Base-by-base conservation (phyloP, 1,284 basidiomycete species). In the Boletus holoroseus region DNA sequence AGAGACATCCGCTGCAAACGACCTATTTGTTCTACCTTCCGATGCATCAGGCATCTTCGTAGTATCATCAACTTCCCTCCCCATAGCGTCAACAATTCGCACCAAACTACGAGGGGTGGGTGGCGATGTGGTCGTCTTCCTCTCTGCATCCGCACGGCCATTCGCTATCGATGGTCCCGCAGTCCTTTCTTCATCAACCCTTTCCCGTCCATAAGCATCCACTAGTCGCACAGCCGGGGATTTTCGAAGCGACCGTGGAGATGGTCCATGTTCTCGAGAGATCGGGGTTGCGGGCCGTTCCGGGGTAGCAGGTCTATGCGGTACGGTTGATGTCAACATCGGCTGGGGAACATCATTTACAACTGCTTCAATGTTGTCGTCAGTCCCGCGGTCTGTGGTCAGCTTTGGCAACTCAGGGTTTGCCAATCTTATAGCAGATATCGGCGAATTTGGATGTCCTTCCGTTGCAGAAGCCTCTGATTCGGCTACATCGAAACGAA, bases 71-170 rank as follows among this genome's bases (percentile, higher is more conserved):
- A 85, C 71, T 55, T 80, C 78, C 49, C 71, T 74, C 9, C 83
- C 85, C 78, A 84, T 81, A 2, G 81, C 81, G 61, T 88, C 85
- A 30, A 85, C 75, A 38, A 87, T 70, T 37, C 81, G 76, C 35
- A 85, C 72, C 20, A 66, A 58, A 56, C 73, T 77, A 58, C 64
- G 68, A 30, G 70, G 68, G 5, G 70, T 73, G 27, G 59, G 31
- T 40, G 57, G 57, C 46, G 57, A 44, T 16, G 43, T 27, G 28
- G 24, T n/a, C 15, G n/a, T 36, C 43, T 52, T 50, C 46, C 35
- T 54, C 27, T 57, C 60, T 30, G 42, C 49, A 45, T 65, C 56
- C 44, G 48, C 56, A 24, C 47, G 40, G 13, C 48, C 51, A 24
- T 58, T 53, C 20, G 41, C 28, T 22, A 30, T 32, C 36, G 16